Conservation (phyloP, 2,329 filamentous ascomycete species). For the Ophiostoma quercus region DNA sequence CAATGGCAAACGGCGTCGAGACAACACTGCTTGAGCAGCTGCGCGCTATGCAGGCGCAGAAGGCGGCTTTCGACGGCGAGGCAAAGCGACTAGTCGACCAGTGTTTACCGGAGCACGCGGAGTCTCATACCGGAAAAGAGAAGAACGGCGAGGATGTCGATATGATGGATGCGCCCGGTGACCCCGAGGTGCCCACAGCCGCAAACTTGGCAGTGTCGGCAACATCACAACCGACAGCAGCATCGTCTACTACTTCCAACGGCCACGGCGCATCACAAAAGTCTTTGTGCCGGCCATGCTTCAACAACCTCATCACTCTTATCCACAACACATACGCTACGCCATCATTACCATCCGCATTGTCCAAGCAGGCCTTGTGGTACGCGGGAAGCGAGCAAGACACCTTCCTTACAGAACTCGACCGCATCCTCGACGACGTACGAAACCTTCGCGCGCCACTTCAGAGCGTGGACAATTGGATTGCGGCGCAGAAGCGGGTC, state of each 20-base stretch:
- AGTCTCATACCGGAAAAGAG: not conserved
- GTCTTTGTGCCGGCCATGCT: slow-evolving; percentile 46
- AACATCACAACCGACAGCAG: not conserved
- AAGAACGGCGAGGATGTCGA: slow-evolving; percentile 28
- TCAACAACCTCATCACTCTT: slow-evolving; percentile 43
- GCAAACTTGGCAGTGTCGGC: slow-evolving; percentile 24
- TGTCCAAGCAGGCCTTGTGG: slow-evolving; percentile 44
- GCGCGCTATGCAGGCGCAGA: slow-evolving; percentile 24
- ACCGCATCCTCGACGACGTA: slow-evolving; percentile 45
- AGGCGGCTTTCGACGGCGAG: slow-evolving; percentile 16
- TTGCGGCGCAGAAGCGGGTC: slow-evolving; percentile 47
- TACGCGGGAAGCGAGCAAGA: slow-evolving; percentile 43
- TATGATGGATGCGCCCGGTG: slow-evolving; percentile 34
- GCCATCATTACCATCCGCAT: not conserved
- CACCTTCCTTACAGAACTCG: slow-evolving; percentile 47
- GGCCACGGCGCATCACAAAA: too few relatives aligned
- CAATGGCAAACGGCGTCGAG: slow-evolving; percentile 21
- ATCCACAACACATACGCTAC: slow-evolving; percentile 41
- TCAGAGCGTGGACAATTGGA: slow-evolving; percentile 44
- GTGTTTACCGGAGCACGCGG: slow-evolving; percentile 20
- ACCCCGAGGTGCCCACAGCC: not conserved
- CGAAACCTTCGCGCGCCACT: slow-evolving; percentile 42
- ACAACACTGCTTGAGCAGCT: slow-evolving; percentile 21
- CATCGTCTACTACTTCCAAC: not conserved
- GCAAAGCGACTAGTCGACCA: slow-evolving; percentile 17